These are phyloP conservation scores for Bromus sterilis DNA, from an alignment of 176 grass and related monocot genomes.

Conservation along the genomic window DNA sequence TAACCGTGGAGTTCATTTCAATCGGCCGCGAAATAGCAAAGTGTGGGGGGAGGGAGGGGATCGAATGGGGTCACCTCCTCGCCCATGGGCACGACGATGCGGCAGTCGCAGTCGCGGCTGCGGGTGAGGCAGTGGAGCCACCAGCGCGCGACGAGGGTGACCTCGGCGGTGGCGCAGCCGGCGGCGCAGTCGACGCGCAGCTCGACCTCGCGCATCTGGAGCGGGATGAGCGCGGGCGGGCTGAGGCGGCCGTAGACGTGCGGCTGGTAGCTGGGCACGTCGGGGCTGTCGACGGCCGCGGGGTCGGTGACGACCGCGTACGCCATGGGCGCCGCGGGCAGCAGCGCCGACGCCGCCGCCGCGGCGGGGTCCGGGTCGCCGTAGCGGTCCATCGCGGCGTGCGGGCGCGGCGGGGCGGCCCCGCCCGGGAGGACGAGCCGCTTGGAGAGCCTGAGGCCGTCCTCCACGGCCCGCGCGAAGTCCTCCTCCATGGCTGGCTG, in stretches of 20 bases:
- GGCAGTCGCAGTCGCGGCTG: conserved; percentile 59
- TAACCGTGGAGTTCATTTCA: neutral
- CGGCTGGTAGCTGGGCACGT: conserved; percentile 96
- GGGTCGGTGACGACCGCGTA: conserved; percentile 83
- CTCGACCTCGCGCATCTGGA: conserved; percentile 76
- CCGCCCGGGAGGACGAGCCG: conserved; percentile 43
- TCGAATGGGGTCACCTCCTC: conserved; percentile 47
- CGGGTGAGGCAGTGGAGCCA: conserved; percentile 87
- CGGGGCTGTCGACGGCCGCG: conserved; percentile 81
- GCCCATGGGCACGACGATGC: conserved; percentile 72
- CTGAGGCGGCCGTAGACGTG: conserved; percentile 83
- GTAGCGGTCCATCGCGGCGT: conserved; percentile 47
- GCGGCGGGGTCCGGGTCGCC: neutral
- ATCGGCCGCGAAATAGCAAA: neutral
- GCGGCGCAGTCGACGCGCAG: conserved; percentile 57
- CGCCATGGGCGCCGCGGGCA: conserved; percentile 65
- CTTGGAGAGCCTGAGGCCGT: conserved; percentile 78
- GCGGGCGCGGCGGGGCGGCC: conserved; percentile 33
- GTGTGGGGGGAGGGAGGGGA: neutral
- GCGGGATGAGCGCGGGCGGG: conserved; percentile 88
- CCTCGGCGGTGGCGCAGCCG: conserved; percentile 26
- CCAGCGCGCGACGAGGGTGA: conserved; percentile 64
- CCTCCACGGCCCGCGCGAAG: conserved; percentile 77
- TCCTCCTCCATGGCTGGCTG: conserved; percentile 40
- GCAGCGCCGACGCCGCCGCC: neutral